A percentile compares a stretch with the other conserved stretches of the same genome.
phyloP scores from a whole-genome alignment of 192 early-diverging fungal species.

The Coemansia sp. region DNA sequence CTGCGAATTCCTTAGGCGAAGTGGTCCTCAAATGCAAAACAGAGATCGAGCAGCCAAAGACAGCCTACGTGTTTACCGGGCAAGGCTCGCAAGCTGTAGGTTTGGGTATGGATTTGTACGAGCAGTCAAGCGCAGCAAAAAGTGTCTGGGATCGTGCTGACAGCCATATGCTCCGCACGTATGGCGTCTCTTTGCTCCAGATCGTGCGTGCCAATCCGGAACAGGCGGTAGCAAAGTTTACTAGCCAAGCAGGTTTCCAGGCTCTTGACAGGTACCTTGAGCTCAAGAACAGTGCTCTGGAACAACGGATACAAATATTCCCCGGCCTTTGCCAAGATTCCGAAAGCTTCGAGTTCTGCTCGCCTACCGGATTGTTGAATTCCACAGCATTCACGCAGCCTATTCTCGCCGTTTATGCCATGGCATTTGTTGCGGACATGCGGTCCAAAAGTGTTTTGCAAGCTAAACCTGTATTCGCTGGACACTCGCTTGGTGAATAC shows the following conservation, averaged over 20 bases:
- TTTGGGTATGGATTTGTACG: slow-evolving; percentile 96
- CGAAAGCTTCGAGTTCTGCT: slow-evolving; percentile 1
- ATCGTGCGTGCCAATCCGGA: slow-evolving; percentile 88
- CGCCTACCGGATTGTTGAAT: slow-evolving; percentile 13
- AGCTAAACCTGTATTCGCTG: slow-evolving; percentile 78
- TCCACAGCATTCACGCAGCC: slow-evolving; percentile 55
- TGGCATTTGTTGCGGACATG: slow-evolving; percentile 15
- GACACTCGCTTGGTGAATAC: slow-evolving; percentile 67
- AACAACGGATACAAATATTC: neutral
- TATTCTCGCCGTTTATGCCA: slow-evolving; percentile 64
- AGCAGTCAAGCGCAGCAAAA: slow-evolving; percentile 75
- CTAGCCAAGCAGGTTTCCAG: slow-evolving; percentile 67
- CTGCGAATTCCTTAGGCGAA: slow-evolving; percentile 70
- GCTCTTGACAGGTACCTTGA: slow-evolving; percentile 79
- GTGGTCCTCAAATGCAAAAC: slow-evolving; percentile 58
- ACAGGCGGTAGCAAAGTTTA: slow-evolving; percentile 68
- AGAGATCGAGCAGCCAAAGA: slow-evolving; percentile 87
- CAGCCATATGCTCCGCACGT: slow-evolving; percentile 78
- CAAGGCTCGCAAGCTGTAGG: slow-evolving; percentile 94
- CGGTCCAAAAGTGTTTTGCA: slow-evolving; percentile 75
- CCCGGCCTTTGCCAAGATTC: slow-evolving; percentile 2
- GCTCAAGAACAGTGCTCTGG: slow-evolving; percentile 56
- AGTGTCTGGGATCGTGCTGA: slow-evolving; percentile 93
- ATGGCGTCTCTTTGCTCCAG: slow-evolving; percentile 86
- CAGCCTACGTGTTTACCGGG: slow-evolving; percentile 95